Percentiles rank a stretch among this genome's conserved stretches.
These are phyloP conservation scores for Chrysoporthe cubensis DNA, from an alignment of 2,329 filamentous ascomycete genomes.

Conservation along the genomic window DNA sequence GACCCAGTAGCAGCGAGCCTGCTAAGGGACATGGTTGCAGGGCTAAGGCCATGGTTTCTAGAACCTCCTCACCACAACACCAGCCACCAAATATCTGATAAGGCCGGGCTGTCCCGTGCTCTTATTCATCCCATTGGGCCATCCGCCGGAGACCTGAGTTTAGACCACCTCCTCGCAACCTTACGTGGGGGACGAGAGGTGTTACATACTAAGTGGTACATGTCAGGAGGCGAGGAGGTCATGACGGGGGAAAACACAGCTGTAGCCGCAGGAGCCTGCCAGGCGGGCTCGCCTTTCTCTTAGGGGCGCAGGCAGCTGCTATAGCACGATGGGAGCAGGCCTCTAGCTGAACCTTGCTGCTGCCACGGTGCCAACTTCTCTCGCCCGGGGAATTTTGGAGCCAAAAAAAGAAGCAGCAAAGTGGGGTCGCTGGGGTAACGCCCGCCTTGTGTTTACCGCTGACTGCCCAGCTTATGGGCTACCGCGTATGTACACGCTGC, in stretches of 20 bases:
- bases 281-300: no score
- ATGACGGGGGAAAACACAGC: neutral
- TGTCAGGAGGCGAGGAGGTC: neutral
- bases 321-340: neutral
- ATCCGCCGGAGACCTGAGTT: neutral
- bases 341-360: constrained; percentile 2
- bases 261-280: no score
- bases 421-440: constrained; percentile 18
- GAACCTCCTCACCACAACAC: neutral
- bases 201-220: no score
- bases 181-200: neutral
- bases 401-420: constrained; percentile 9
- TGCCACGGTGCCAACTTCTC: neutral
- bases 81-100: constrained; percentile 1
- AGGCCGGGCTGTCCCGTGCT: constrained; percentile 1
- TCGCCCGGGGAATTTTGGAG: neutral
- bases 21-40: neutral
- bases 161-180: neutral
- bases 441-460: constrained; percentile 17
- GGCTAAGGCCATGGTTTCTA: constrained; percentile 2
- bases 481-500: constrained; percentile 3
- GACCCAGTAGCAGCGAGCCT: neutral
- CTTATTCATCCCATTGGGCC: neutral
- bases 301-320: no score
- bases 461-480: neutral